Percentiles rank a stretch among this genome's conserved stretches.
Conservation (phyloP, 2,329 filamentous ascomycete species). For the Colletotrichum sp. region DNA sequence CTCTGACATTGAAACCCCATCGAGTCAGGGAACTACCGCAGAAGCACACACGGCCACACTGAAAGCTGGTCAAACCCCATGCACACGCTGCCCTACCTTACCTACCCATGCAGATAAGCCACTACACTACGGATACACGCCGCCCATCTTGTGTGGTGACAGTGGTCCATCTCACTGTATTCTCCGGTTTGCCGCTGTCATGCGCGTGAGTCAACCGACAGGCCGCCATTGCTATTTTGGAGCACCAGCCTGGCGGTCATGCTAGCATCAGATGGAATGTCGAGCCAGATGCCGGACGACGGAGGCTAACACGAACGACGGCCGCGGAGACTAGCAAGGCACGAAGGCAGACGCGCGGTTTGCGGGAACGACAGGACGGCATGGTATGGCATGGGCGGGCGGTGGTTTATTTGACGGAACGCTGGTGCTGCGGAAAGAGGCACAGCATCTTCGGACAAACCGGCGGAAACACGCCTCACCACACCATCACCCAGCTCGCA, state of each 20-base stretch:
- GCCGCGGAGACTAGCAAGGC: neutral
- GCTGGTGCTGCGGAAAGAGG: neutral
- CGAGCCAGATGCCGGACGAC: neutral
- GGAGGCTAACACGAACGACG: neutral
- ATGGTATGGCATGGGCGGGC: neutral
- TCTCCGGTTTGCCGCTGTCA: slow-evolving; percentile 5
- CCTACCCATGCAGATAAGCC: neutral
- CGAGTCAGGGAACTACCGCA: slow-evolving; percentile 10
- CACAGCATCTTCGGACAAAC: neutral
- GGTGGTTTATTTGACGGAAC: neutral
- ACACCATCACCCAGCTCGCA: neutral
- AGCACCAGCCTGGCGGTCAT: neutral
- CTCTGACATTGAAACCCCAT: slow-evolving; percentile 6
- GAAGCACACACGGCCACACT: neutral
- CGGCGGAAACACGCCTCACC: neutral
- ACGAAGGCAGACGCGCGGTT: neutral
- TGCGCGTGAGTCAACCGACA: slow-evolving; percentile 17
- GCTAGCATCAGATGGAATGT: slow-evolving; percentile 4
- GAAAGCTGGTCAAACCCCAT: neutral
- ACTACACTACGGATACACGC: neutral
- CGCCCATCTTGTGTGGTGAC: neutral
- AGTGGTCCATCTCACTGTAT: neutral
- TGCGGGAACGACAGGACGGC: neutral
- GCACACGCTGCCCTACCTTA: neutral
- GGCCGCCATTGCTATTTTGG: neutral